Conservation (phyloP, 2,329 filamentous ascomycete species). For the Xylaria hypoxylon region DNA sequence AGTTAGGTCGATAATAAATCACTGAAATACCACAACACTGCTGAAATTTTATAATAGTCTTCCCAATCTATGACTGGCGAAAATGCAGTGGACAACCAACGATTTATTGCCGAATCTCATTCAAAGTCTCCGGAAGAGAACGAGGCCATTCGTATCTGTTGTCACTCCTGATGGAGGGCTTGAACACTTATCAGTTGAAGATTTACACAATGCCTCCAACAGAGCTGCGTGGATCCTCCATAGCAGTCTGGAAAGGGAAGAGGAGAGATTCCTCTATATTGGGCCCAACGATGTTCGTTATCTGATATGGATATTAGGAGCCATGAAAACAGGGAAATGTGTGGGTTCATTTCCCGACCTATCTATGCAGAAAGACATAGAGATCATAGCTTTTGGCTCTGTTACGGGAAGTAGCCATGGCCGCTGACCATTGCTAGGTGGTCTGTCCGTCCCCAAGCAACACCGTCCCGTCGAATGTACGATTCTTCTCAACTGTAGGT, state of each 20-base stretch:
- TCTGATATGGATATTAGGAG: conserved; percentile 43
- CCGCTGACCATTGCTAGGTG: conserved; percentile 19
- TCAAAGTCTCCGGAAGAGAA: conserved; percentile 28
- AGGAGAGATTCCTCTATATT: conserved; percentile 44
- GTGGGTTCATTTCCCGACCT: conserved; percentile 32
- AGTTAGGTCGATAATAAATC: not conserved
- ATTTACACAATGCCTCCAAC: conserved; percentile 42
- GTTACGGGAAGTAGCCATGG: not conserved
- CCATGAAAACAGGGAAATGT: conserved; percentile 46
- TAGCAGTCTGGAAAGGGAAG: conserved; percentile 34
- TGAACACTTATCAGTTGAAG: conserved; percentile 30
- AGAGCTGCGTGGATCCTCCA: conserved; percentile 46
- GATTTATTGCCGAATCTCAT: conserved; percentile 33
- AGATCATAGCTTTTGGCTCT: conserved; percentile 8
- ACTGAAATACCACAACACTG: not conserved
- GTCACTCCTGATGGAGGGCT: conserved; percentile 33
- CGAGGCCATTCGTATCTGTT: conserved; percentile 30
- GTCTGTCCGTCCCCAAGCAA: conserved; percentile 35
- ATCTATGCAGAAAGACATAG: not conserved
- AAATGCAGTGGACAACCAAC: conserved; percentile 36
- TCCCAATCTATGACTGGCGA: not conserved
- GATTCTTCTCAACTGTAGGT: conserved; percentile 34
- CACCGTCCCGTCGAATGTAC: conserved; percentile 32
- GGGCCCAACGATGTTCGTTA: conserved; percentile 45
- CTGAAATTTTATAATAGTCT: not conserved